Evolutionary conservation across 176 grass and related monocot species (phyloP).

Genomic region (Pontederia crassipes): DNA sequence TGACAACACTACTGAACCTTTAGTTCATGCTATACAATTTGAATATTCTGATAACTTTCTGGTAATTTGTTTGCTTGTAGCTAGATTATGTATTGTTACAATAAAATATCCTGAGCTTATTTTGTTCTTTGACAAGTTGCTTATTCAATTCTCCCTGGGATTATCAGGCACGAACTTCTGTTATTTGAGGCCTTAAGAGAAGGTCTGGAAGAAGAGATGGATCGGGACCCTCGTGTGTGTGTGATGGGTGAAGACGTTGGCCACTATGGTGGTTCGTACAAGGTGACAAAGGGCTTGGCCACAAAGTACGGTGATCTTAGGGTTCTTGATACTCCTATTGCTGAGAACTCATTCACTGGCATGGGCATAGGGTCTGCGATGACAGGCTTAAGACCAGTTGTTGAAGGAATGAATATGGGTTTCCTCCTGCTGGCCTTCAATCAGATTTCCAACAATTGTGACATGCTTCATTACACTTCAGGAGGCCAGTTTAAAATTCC

Average conservation of each 20-base stretch:
- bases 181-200: conserved; percentile 71
- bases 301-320: conserved; percentile 66
- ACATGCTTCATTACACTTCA: conserved; percentile 90
- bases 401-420: conserved; percentile 94
- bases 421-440: conserved; percentile 89
- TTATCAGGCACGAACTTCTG: conserved; percentile 56
- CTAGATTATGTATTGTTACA: too few species aligned
- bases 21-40: too few species aligned
- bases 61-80: too few species aligned
- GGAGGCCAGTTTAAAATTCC: conserved; percentile 86
- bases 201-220: conserved; percentile 82
- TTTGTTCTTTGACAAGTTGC: too few species aligned
- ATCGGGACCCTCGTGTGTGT: conserved; percentile 54
- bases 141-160: too few species aligned
- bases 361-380: conserved; percentile 81
- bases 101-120: too few species aligned
- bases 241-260: conserved; percentile 82
- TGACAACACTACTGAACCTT: too few species aligned
- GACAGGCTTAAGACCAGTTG: conserved; percentile 57
- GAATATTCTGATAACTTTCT: too few species aligned
- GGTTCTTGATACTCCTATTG: conserved; percentile 82
- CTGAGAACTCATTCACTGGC: conserved; percentile 86
- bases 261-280: conserved; percentile 81
- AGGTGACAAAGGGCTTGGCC: conserved; percentile 75
- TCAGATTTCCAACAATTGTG: conserved; percentile 91